These are phyloP conservation scores for Wallacemonas sp. DNA, from an alignment of 208 protist genomes.

Conservation along the genomic window DNA sequence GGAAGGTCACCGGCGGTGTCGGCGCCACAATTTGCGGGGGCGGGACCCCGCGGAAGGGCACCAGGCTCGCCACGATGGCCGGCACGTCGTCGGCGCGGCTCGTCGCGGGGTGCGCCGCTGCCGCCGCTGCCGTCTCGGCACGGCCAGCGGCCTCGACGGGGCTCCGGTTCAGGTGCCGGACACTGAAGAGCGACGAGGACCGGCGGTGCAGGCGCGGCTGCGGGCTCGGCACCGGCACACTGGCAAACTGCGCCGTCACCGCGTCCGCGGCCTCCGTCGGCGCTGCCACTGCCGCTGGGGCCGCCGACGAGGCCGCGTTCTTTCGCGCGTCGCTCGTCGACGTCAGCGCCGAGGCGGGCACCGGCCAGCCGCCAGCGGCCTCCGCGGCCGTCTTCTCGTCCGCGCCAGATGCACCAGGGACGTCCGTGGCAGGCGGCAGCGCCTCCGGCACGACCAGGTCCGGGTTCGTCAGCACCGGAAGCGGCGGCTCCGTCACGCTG, in stretches of 20 bases:
- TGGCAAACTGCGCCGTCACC: background rate
- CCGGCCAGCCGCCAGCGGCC: too few species aligned
- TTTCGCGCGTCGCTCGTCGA: too few species aligned
- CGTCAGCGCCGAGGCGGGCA: too few species aligned
- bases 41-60: constrained; percentile 7
- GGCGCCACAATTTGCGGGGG: background rate
- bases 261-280: background rate
- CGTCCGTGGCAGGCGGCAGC: too few species aligned
- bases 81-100: background rate
- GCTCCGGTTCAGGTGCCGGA: background rate
- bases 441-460: constrained; percentile 5
- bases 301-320: background rate
- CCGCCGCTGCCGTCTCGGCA: background rate
- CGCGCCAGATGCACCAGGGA: too few species aligned
- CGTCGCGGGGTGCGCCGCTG: background rate
- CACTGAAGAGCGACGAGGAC: constrained; percentile 17
- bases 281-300: background rate
- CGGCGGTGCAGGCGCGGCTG: constrained; percentile 12
- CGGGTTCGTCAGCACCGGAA: background rate
- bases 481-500: background rate
- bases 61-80: constrained; percentile 7
- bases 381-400: constrained; percentile 14
- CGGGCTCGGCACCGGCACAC: background rate
- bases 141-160: background rate
- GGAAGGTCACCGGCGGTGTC: background rate